These are phyloP conservation scores for Sordaria brevicollis DNA, from an alignment of 495 filamentous ascomycete species.

Conservation along the genomic window DNA sequence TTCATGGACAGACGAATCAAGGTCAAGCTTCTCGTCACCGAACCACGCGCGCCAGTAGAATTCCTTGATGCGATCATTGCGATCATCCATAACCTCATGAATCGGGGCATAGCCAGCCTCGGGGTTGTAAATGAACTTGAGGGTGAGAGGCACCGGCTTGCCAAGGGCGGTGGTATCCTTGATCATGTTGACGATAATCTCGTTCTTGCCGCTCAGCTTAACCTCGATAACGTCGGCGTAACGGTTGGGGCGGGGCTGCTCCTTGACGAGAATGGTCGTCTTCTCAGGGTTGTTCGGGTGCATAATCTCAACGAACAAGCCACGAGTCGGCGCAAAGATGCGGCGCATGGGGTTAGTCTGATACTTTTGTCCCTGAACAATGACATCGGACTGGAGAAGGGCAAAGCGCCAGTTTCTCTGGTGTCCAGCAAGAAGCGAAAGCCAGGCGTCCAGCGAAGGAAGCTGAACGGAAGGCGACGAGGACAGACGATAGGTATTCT, in stretches of 20 bases:
- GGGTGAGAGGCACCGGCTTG: constrained; percentile 64
- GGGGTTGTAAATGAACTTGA: constrained; percentile 85
- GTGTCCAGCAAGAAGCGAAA: constrained; percentile 78
- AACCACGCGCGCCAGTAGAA: constrained; percentile 99
- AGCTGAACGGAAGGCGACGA: constrained; percentile 54
- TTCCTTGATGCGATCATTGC: constrained; percentile 93
- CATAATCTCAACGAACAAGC: constrained; percentile 80
- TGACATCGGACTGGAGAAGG: constrained; percentile 92
- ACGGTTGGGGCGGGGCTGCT: constrained; percentile 47
- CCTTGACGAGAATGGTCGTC: constrained; percentile 70
- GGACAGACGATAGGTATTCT: constrained; percentile 71
- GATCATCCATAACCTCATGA: constrained; percentile 84
- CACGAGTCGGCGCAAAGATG: constrained; percentile 73
- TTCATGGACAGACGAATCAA: constrained; percentile 71
- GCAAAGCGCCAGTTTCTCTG: constrained; percentile 86
- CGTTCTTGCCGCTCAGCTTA: constrained; percentile 57
- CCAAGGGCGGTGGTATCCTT: constrained; percentile 80
- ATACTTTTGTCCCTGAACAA: constrained; percentile 91
- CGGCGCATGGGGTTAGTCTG: constrained; percentile 92
- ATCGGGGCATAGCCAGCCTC: constrained; percentile 93
- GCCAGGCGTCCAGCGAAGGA: constrained; percentile 73
- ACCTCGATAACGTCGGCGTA: constrained; percentile 80
- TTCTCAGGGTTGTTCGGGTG: constrained; percentile 66
- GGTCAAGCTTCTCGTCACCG: constrained; percentile 72
- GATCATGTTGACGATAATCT: constrained; percentile 77